Evolutionary conservation across 148 eudicot genomes (phyloP), one percentile per base, ranked within the genome.

Genomic region (Limonium bicolor): DNA sequence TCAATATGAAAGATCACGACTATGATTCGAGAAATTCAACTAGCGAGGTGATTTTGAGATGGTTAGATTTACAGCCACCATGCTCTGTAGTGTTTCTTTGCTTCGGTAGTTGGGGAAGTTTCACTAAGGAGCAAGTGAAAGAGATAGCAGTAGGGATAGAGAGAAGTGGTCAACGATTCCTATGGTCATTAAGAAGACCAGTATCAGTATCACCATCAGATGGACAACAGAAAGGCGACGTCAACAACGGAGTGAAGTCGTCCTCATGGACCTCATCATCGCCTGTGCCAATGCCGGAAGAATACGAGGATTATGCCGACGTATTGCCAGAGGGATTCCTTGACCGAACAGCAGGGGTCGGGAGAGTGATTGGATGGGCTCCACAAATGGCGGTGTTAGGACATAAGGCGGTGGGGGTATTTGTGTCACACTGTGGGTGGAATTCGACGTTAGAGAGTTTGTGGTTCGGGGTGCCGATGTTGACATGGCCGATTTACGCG

Each of bases 41-140:
- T 24, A 31, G 20, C 14, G 32, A n/a, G 53, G 36, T 17, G 13
- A 27, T 59, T 1, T 36, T 51, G 20, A 15, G 20, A 23, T 71
- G 77, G 69, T 47, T 71, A 42, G 69, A 67, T 26, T 35, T 25
- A 22, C 72, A 71, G 17, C 69, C 69, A 1, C 16, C 27, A 8
- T 51, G 49, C 0, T 58, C 72, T 7, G 77, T 71, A 9, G 66
- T 71, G 18, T 66, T 62, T 25, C 33, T 71, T 1, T 71, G 77
- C 36, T 71, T 71, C 31, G 77, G 77, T 27, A 71, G 72, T 45
- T 27, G 40, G 42, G 73, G 66, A 33, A 45, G 57, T 27, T 63
- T 71, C 23, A 48, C 33, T 0, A 59, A 38, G 25, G 56, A 28
- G 2, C 77, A 71, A 24, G 61, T 63, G n/a, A 55, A 31, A 39